Conservation (phyloP, 2,329 filamentous ascomycete species). For the Ophiostoma australiae region DNA sequence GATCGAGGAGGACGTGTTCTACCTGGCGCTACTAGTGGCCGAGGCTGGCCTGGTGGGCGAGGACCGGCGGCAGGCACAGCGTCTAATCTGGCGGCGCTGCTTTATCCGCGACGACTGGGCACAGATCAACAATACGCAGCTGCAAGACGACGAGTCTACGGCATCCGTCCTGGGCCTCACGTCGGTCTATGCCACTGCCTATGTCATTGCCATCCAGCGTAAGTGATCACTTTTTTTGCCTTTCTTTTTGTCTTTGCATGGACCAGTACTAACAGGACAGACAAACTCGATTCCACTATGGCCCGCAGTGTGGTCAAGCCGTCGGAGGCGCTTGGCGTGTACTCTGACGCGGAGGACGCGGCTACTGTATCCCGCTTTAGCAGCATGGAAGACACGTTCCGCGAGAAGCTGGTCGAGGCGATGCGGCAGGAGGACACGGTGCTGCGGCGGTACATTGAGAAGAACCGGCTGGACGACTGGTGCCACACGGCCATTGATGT, state of each 20-base stretch:
- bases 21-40: slow-evolving; percentile 61
- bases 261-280: slow-evolving; percentile 32
- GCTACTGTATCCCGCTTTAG: slow-evolving; percentile 43
- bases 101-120: slow-evolving; percentile 82
- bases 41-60: slow-evolving; percentile 51
- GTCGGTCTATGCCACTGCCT: slow-evolving; percentile 62
- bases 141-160: slow-evolving; percentile 66
- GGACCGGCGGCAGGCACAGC: slow-evolving; percentile 54
- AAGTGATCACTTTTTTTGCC: slow-evolving; percentile 39
- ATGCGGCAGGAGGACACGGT: slow-evolving; percentile 67
- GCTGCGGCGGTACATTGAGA: slow-evolving; percentile 60
- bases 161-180: slow-evolving; percentile 60
- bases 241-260: slow-evolving; percentile 3
- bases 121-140: slow-evolving; percentile 68
- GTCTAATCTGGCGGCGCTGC: slow-evolving; percentile 79
- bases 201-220: slow-evolving; percentile 61
- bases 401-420: slow-evolving; percentile 63
- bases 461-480: slow-evolving; percentile 68
- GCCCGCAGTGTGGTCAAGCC: slow-evolving; percentile 47
- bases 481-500: slow-evolving; percentile 30
- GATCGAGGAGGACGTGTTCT: slow-evolving; percentile 65
- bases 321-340: slow-evolving; percentile 54
- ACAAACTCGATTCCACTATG: slow-evolving; percentile 27
- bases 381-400: slow-evolving; percentile 57
- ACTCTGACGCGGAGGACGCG: slow-evolving; percentile 56